A percentile compares a stretch with the other conserved stretches of the same genome.
phyloP scores from a whole-genome alignment of 768 basidiomycete species.

The Panaeolus cyanescens region DNA sequence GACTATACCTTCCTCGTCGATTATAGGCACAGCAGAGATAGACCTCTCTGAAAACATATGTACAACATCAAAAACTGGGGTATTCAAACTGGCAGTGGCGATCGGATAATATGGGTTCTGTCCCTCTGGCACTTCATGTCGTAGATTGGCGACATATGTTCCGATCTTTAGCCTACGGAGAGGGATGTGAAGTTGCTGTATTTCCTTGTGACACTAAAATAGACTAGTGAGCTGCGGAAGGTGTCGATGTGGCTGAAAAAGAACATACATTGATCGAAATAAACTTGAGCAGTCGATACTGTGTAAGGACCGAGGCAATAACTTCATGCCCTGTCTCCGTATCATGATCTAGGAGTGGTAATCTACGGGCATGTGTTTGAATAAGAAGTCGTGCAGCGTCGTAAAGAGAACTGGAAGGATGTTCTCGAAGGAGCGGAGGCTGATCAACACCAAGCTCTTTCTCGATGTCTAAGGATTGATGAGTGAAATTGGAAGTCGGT shows the following conservation, averaged over 20 bases:
- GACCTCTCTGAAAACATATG: slow-evolving; percentile 97
- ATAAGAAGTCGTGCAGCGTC: slow-evolving; percentile 91
- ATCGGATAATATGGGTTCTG: slow-evolving; percentile 86
- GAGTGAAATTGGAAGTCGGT: slow-evolving; percentile 4
- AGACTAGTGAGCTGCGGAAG: background rate
- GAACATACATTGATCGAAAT: slow-evolving; percentile 89
- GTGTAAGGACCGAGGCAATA: slow-evolving; percentile 93
- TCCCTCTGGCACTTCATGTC: slow-evolving; percentile 47
- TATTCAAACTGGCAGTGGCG: slow-evolving; percentile 86
- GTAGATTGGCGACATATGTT: slow-evolving; percentile 75
- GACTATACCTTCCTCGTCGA: slow-evolving; percentile 90
- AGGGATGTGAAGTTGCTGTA: slow-evolving; percentile 76
- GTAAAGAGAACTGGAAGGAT: slow-evolving; percentile 85
- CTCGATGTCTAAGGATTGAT: slow-evolving; percentile 76
- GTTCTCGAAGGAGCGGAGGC: slow-evolving; percentile 87
- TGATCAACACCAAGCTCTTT: slow-evolving; percentile 88
- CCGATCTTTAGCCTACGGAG: slow-evolving; percentile 90
- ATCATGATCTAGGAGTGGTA: slow-evolving; percentile 93
- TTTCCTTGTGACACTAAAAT: slow-evolving; percentile 80
- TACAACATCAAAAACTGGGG: slow-evolving; percentile 96
- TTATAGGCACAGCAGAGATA: slow-evolving; percentile 95
- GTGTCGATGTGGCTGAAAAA: slow-evolving; percentile 1
- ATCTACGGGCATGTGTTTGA: slow-evolving; percentile 91
- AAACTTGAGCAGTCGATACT: slow-evolving; percentile 97
- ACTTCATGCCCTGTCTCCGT: slow-evolving; percentile 94